phyloP scores from a whole-genome alignment of 352 stramenopile species.

The Phytophthora idaei region DNA sequence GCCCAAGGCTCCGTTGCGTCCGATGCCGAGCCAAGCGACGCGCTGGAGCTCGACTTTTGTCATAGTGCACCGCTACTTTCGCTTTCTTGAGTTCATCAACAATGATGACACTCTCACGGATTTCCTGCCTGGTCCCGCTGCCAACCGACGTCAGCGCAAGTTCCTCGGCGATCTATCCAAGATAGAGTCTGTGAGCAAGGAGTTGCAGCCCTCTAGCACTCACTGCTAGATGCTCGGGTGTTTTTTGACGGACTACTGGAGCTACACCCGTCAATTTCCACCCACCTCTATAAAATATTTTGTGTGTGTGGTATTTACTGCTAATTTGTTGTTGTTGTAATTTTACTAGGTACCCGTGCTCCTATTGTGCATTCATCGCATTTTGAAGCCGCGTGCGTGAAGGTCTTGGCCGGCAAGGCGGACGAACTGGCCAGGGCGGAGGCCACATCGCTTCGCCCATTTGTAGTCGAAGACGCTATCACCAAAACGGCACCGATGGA shows the following conservation, averaged over 20 bases:
- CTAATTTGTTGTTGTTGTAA: too few species aligned
- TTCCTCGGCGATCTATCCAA: too few species aligned
- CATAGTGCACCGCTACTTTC: background rate
- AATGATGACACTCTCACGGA: background rate
- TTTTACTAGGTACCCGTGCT: background rate
- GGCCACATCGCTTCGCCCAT: background rate
- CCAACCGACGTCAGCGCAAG: background rate
- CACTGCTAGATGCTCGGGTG: too few species aligned
- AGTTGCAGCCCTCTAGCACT: too few species aligned
- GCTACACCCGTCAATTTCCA: too few species aligned
- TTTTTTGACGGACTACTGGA: background rate
- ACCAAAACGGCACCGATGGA: too few species aligned
- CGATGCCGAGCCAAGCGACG: background rate
- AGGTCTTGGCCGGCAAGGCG: background rate
- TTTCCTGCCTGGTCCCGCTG: background rate
- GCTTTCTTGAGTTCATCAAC: background rate
- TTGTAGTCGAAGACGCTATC: background rate
- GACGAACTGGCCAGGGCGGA: background rate
- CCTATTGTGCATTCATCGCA: background rate
- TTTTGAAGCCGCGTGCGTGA: background rate
- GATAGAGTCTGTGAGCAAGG: too few species aligned
- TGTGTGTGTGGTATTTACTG: too few species aligned
- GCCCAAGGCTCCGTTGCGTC: background rate
- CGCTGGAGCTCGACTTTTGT: background rate
- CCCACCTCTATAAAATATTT: too few species aligned